Conservation (phyloP, 305 asterid genomes). For the Fraxinus sp. region DNA sequence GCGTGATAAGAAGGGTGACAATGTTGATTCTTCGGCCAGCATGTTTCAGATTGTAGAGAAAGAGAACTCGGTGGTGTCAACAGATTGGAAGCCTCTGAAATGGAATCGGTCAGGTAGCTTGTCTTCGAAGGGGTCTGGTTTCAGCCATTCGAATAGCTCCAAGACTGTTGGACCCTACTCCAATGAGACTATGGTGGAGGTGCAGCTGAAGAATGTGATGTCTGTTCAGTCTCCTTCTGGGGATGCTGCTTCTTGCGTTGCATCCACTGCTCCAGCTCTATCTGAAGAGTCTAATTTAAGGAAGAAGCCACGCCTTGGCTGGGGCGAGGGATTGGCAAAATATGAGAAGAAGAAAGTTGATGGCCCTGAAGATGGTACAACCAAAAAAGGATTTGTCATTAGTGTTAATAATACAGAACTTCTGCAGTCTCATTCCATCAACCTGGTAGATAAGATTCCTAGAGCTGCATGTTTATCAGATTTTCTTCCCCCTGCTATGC, state of each 20-base stretch:
- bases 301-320: conserved; percentile 96
- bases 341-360: conserved; percentile 89
- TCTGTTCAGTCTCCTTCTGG: conserved; percentile 51
- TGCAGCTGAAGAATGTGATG: conserved; percentile 42
- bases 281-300: conserved; percentile 69
- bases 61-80: conserved; percentile 50
- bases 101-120: conserved; percentile 82
- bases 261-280: conserved; percentile 44
- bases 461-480: conserved; percentile 45
- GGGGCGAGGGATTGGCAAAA: conserved; percentile 98
- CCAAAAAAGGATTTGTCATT: conserved; percentile 37
- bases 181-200: conserved; percentile 50
- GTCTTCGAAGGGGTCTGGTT: conserved; percentile 77
- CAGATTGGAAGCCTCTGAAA: conserved; percentile 76
- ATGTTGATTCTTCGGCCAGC: conserved; percentile 33
- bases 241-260: conserved; percentile 43
- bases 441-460: conserved; percentile 63
- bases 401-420: conserved; percentile 47
- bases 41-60: conserved; percentile 53
- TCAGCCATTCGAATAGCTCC: conserved; percentile 68
- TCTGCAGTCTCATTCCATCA: conserved; percentile 41
- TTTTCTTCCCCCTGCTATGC: conserved; percentile 70
- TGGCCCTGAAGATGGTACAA: conserved; percentile 55
- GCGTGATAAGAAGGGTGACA: conserved; percentile 43
- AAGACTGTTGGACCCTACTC: conserved; percentile 66